Evolutionary conservation across 1,284 basidiomycete genomes (phyloP).

Genomic region (Trametes hirsuta): DNA sequence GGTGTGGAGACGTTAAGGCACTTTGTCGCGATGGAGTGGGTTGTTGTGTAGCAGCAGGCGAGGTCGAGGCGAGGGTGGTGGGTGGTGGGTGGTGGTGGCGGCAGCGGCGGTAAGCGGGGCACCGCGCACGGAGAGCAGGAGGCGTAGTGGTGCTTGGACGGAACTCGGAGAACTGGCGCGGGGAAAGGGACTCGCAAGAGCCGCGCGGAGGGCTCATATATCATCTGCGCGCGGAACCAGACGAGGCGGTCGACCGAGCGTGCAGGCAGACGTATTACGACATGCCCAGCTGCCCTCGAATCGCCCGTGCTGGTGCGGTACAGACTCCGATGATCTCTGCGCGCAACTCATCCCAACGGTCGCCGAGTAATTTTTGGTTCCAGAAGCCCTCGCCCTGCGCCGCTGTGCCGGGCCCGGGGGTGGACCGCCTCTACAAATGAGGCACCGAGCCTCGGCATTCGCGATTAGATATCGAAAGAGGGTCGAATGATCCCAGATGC

Average conservation of each 20-base stretch:
- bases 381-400: slow-evolving; percentile 26
- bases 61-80: background rate
- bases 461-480: slow-evolving; percentile 30
- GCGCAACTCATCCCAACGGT: slow-evolving; percentile 23
- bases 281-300: slow-evolving; percentile 11
- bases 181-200: slow-evolving; percentile 15
- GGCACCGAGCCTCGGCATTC: slow-evolving; percentile 35
- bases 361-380: slow-evolving; percentile 26
- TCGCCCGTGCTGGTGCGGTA: slow-evolving; percentile 13
- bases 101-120: background rate
- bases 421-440: slow-evolving; percentile 23
- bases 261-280: slow-evolving; percentile 23
- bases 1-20: background rate
- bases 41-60: background rate
- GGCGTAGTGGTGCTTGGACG: background rate
- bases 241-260: slow-evolving; percentile 18
- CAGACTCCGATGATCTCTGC: slow-evolving; percentile 25
- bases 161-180: slow-evolving; percentile 14
- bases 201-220: slow-evolving; percentile 18
- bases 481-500: slow-evolving; percentile 30
- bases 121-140: background rate
- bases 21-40: background rate
- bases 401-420: slow-evolving; percentile 22
- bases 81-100: background rate
- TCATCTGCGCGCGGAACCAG: slow-evolving; percentile 20